Conservation (phyloP, 495 filamentous ascomycete genomes). For the Immersiella caudata region DNA sequence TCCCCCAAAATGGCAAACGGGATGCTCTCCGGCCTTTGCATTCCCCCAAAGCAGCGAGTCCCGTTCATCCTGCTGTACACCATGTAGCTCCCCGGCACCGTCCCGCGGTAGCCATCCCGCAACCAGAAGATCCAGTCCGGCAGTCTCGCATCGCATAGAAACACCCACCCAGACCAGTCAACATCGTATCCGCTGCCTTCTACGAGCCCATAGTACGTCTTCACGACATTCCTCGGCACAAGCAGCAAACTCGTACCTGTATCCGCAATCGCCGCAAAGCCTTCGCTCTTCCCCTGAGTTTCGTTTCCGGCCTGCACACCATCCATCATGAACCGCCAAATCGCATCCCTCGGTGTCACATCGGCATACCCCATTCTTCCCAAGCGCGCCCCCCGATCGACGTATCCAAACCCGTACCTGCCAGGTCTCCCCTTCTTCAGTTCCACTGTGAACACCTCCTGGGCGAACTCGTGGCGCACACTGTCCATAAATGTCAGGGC, state of each 20-base stretch:
- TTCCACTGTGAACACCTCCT: slow-evolving; percentile 65
- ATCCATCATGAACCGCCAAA: slow-evolving; percentile 30
- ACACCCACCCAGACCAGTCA: slow-evolving; percentile 56
- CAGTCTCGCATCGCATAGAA: slow-evolving; percentile 58
- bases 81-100: slow-evolving; percentile 43
- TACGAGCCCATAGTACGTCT: slow-evolving; percentile 6
- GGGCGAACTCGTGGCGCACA: slow-evolving; percentile 54
- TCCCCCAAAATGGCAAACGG: slow-evolving; percentile 72
- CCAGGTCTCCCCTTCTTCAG: slow-evolving; percentile 60
- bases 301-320: slow-evolving; percentile 3
- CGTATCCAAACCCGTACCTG: slow-evolving; percentile 69
- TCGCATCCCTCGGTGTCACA: slow-evolving; percentile 32
- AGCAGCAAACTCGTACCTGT: slow-evolving; percentile 57
- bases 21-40: slow-evolving; percentile 63
- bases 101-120: slow-evolving; percentile 18
- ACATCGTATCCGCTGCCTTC: slow-evolving; percentile 43
- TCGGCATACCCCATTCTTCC: slow-evolving; percentile 37
- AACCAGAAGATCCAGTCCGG: slow-evolving; percentile 27
- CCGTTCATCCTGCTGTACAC: slow-evolving; percentile 51
- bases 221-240: slow-evolving; percentile 3
- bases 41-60: slow-evolving; percentile 60
- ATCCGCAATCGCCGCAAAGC: slow-evolving; percentile 56
- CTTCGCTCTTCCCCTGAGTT: background rate
- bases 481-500: slow-evolving; percentile 72
- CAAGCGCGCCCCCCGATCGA: slow-evolving; percentile 61